Evolutionary conservation across 148 eudicot genomes (phyloP), one percentile per base, ranked within the genome.

Genomic region (Salicornia ramosissima): DNA sequence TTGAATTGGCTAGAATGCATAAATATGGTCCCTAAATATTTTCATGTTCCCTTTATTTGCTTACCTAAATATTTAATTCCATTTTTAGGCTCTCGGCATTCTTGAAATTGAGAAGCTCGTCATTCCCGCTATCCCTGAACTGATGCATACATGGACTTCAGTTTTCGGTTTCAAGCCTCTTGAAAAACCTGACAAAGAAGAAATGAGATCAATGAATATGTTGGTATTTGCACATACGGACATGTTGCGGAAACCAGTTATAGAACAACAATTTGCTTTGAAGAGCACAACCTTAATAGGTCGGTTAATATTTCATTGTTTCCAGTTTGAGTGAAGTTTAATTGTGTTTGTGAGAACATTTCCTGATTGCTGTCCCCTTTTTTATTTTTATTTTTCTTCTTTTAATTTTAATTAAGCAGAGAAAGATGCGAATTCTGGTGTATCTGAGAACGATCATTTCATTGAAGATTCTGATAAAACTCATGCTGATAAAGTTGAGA

Each of bases 121-220:
- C 42, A 89, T 95, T 69, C 99, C 99, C 73, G 97, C 99, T 36
- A 80, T 95, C 63, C 69, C 97, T 47, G 97, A 83, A 67, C 82
- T 95, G 31, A 30, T 54, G 68, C 65, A 85, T 58, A 91, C 97
- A 51, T 95, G 99, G 99, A 95, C 91, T 55, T 80, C 85, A 4
- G 88, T 80, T 47, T 95, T 95, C 77, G 90, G 90, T 69, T 95
- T 95, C 74, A 46, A 63, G 69, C 91, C 91, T 50, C 82, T 91
- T 68, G 91, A 85, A 65, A 86, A 83, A 68, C 73, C 81, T 19
- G 71, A 65, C 47, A 80, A 80, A 74, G 81, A 76, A 55, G 83
- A 78, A 74, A 86, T 88, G 84, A 80, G 73, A 64, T 65, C 65
- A 67, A 80, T 78, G 90, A 85, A 79, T 77, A 56, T 84, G 81